These are phyloP conservation scores for Serpula lacrymans DNA, from an alignment of 768 basidiomycete species.

Conservation along the genomic window DNA sequence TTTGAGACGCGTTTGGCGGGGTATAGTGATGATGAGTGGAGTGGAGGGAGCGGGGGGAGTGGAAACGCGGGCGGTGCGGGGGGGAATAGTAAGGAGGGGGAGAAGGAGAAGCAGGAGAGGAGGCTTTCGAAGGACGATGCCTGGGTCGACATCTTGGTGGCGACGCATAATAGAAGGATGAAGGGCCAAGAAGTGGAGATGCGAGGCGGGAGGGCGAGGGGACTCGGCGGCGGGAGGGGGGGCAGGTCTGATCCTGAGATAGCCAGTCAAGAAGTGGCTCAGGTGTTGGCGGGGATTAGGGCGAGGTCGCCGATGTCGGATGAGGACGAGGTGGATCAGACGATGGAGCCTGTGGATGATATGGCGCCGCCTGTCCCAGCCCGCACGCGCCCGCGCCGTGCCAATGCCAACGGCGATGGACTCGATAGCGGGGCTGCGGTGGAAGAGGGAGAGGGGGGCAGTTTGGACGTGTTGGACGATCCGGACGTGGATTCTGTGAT, in stretches of 20 bases:
- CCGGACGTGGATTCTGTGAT: slow-evolving; percentile 42
- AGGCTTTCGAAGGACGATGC: slow-evolving; percentile 61
- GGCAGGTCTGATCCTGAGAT: slow-evolving; percentile 61
- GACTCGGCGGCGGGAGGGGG: slow-evolving; percentile 34
- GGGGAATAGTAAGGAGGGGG: slow-evolving; percentile 36
- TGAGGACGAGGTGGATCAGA: slow-evolving; percentile 35
- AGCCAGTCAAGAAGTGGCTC: slow-evolving; percentile 69
- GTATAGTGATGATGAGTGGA: slow-evolving; percentile 46
- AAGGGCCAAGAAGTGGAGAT: slow-evolving; percentile 52
- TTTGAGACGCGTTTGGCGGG: slow-evolving; percentile 80
- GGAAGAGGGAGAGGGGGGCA: background rate
- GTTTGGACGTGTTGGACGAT: slow-evolving; percentile 28
- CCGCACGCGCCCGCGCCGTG: background rate
- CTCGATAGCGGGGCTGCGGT: background rate
- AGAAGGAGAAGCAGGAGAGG: slow-evolving; percentile 39
- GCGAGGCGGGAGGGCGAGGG: slow-evolving; percentile 24
- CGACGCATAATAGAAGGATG: slow-evolving; percentile 48
- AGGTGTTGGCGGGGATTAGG: slow-evolving; percentile 59
- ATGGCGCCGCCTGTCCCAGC: slow-evolving; percentile 9
- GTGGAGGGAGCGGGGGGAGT: slow-evolving; percentile 11
- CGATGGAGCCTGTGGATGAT: slow-evolving; percentile 20
- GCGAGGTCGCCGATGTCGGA: slow-evolving; percentile 36
- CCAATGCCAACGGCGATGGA: too few species aligned
- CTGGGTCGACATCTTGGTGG: slow-evolving; percentile 86
- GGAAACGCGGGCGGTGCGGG: slow-evolving; percentile 41